These are phyloP conservation scores for Cordia subcordata DNA, from an alignment of 257 asterid species.

Conservation along the genomic window DNA sequence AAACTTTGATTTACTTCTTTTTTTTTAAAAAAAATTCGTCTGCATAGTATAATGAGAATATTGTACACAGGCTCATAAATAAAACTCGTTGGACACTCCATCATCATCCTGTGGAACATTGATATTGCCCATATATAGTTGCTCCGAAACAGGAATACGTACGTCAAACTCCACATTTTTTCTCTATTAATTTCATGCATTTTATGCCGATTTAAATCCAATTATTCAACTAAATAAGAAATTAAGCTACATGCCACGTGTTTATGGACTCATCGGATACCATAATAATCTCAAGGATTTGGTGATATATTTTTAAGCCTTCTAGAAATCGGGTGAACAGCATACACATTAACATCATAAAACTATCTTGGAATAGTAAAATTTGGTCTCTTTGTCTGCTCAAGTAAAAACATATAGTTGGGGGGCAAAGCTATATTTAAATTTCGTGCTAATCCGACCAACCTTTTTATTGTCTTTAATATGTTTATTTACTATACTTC, in stretches of 20 bases:
- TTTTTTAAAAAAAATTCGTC: too few species aligned
- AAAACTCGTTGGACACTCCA: too few species aligned
- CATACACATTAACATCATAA: constrained; percentile 9
- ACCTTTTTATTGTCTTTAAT: constrained; percentile 10
- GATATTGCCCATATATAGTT: too few species aligned
- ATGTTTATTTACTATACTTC: constrained; percentile 4
- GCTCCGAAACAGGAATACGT: too few species aligned
- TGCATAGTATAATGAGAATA: too few species aligned
- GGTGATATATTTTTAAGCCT: neutral
- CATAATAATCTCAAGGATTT: neutral
- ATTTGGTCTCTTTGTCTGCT: constrained; percentile 30
- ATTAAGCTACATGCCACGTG: neutral
- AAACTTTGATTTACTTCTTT: too few species aligned
- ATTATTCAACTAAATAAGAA: too few species aligned
- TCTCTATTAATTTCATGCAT: too few species aligned
- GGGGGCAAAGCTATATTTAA: constrained; percentile 24
- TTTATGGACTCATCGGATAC: neutral
- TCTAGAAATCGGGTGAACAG: constrained; percentile 9
- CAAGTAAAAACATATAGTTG: constrained; percentile 27
- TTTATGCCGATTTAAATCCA: too few species aligned
- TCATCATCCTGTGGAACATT: too few species aligned
- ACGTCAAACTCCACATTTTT: too few species aligned
- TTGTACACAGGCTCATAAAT: too few species aligned
- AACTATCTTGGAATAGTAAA: constrained; percentile 26
- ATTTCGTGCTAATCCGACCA: constrained; percentile 28